Evolutionary conservation across 176 grass and related monocot species (phyloP).

Genomic region (Alopecurus myosuroides): DNA sequence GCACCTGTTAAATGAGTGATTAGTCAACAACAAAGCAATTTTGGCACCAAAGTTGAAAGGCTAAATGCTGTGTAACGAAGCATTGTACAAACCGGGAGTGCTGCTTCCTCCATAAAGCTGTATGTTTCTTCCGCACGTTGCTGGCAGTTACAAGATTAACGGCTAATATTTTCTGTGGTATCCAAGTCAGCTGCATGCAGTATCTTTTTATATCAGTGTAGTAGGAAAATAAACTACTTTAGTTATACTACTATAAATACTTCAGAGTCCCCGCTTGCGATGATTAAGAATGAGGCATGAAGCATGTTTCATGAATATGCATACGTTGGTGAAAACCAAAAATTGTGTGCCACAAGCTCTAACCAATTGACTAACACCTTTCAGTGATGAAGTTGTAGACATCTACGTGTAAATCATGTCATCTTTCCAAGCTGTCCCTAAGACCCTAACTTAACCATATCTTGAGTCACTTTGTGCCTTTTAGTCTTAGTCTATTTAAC

Average conservation of each 20-base stretch:
- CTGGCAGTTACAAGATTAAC: neutral
- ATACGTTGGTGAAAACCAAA: neutral
- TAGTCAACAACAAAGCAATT: constrained; percentile 21
- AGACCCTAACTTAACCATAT: constrained; percentile 38
- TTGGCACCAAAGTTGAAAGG: neutral
- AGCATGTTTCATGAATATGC: neutral
- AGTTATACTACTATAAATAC: constrained; percentile 1
- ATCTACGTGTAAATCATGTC: constrained; percentile 40
- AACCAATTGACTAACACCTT: neutral
- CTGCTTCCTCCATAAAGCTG: constrained; percentile 20
- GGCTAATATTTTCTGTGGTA: neutral
- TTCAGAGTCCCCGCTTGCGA: neutral
- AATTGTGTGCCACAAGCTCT: neutral
- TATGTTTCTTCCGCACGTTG: constrained; percentile 12
- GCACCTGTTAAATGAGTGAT: constrained; percentile 27
- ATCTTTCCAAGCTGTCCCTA: constrained; percentile 17
- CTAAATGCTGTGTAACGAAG: constrained; percentile 17
- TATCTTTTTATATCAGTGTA: neutral
- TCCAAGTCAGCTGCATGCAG: neutral
- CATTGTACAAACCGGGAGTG: constrained; percentile 11
- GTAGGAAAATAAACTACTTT: neutral
- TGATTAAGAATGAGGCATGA: neutral
- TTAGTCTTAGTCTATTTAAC: constrained; percentile 18
- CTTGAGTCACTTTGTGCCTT: constrained; percentile 37
- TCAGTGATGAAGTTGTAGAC: constrained; percentile 27